Percentiles rank a stretch among this genome's conserved stretches.
phyloP scores from a whole-genome alignment of 441 rosid species.

The Euphorbia corollata region DNA sequence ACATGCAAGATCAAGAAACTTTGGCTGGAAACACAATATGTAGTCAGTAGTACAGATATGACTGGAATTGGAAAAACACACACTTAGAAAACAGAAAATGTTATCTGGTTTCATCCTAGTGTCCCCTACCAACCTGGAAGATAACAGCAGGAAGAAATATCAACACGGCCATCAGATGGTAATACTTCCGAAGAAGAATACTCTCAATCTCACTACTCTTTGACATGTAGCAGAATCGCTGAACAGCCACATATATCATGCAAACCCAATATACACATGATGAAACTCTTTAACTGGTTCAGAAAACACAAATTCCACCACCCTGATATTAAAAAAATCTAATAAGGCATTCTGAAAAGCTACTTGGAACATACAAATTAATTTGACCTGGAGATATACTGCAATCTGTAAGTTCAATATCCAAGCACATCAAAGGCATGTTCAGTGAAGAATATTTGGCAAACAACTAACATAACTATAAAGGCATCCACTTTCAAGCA shows the following conservation, averaged over 20 bases:
- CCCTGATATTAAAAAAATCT: constrained; percentile 41
- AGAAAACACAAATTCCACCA: constrained; percentile 58
- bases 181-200: constrained; percentile 92
- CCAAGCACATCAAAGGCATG: neutral
- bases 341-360: constrained; percentile 18
- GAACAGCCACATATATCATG: constrained; percentile 60
- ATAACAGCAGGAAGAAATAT: constrained; percentile 94
- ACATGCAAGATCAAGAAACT: constrained; percentile 91
- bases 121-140: constrained; percentile 60
- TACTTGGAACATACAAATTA: no score
- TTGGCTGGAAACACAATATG: constrained; percentile 52
- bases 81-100: neutral
- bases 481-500: neutral
- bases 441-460: neutral
- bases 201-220: constrained; percentile 83
- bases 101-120: neutral
- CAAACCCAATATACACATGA: constrained; percentile 73
- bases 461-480: neutral
- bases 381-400: neutral
- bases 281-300: constrained; percentile 72
- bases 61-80: constrained; percentile 1
- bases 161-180: constrained; percentile 92
- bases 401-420: neutral
- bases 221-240: constrained; percentile 70
- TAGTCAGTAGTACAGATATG: constrained; percentile 15